Conservation (phyloP, 768 basidiomycete genomes). For the Pisolithus marmoratus region DNA sequence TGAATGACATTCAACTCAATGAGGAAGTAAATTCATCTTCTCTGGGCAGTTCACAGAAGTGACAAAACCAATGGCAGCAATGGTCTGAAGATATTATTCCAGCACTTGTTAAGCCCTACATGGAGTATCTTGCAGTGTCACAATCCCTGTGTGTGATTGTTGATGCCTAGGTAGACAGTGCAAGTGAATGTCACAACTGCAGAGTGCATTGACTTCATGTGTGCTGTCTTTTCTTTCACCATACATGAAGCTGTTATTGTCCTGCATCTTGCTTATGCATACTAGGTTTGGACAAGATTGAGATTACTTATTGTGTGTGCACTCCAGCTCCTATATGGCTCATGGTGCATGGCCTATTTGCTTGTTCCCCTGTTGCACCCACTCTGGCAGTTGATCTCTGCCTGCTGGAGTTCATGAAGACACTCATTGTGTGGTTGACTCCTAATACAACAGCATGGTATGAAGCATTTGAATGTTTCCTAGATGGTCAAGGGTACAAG, state of each 20-base stretch:
- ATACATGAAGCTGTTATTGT: background rate
- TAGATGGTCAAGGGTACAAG: slow-evolving; percentile 7
- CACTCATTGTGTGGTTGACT: too few relatives aligned
- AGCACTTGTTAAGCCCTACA: background rate
- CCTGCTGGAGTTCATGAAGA: slow-evolving; percentile 27
- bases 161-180: background rate
- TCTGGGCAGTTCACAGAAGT: background rate
- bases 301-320: slow-evolving; percentile 9
- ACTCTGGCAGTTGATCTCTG: slow-evolving; percentile 28
- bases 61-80: background rate
- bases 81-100: background rate
- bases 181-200: background rate
- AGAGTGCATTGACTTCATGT: background rate
- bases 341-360: slow-evolving; percentile 18
- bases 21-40: too few relatives aligned
- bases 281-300: slow-evolving; percentile 4
- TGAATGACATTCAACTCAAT: background rate
- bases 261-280: background rate
- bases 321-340: slow-evolving; percentile 18
- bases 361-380: slow-evolving; percentile 24
- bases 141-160: background rate
- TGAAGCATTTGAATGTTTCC: slow-evolving; percentile 10
- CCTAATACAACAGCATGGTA: slow-evolving; percentile 9
- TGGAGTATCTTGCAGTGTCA: background rate
- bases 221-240: background rate